Conservation (phyloP, 805 yeast species). For the Ogataea henricii region DNA sequence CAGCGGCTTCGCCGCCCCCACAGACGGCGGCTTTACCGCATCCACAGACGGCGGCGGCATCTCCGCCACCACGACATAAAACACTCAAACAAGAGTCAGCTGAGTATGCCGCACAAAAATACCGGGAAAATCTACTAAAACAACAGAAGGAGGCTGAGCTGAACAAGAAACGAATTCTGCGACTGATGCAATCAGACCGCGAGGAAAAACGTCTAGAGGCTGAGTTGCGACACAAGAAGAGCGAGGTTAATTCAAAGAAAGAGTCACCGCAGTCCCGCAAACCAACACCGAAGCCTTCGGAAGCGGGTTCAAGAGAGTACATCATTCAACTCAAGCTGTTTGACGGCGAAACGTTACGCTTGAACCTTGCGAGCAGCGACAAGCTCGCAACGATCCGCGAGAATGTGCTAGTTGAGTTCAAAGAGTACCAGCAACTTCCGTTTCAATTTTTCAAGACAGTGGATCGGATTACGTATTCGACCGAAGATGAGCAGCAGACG, state of each 20-base stretch:
- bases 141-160: slow-evolving; percentile 41
- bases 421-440: slow-evolving; percentile 51
- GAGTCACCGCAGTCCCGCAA: slow-evolving; percentile 21
- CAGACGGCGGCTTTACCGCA: no score
- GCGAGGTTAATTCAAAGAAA: slow-evolving; percentile 7
- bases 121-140: slow-evolving; percentile 40
- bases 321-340: slow-evolving; percentile 53
- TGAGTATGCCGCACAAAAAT: slow-evolving; percentile 39
- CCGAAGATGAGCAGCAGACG: slow-evolving; percentile 58
- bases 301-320: slow-evolving; percentile 44
- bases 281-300: slow-evolving; percentile 16
- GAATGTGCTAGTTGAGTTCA: slow-evolving; percentile 52
- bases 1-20: background rate
- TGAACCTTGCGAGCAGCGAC: slow-evolving; percentile 47
- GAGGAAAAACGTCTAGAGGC: slow-evolving; percentile 20
- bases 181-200: slow-evolving; percentile 54
- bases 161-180: slow-evolving; percentile 58
- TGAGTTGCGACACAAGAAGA: background rate
- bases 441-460: slow-evolving; percentile 53
- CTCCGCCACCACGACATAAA: slow-evolving; percentile 7
- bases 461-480: slow-evolving; percentile 65
- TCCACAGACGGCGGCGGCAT: background rate
- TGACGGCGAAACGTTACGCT: slow-evolving; percentile 61
- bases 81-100: slow-evolving; percentile 45
- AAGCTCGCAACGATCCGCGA: slow-evolving; percentile 59